Conservation (phyloP, 192 early-diverging fungal genomes). For the Coemansia sp. region DNA sequence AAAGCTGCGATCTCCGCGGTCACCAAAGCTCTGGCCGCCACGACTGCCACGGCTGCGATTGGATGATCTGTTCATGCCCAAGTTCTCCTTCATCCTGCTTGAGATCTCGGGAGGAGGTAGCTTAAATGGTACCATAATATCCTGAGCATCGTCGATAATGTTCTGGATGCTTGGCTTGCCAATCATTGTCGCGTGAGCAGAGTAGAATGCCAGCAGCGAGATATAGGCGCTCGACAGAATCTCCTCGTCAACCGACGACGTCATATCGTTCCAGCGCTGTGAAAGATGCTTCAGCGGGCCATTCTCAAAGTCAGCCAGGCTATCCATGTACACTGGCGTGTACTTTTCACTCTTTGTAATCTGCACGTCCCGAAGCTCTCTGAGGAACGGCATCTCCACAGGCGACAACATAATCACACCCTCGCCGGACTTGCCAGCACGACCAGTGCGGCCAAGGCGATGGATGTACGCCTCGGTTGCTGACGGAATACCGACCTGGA, state of each 20-base stretch:
- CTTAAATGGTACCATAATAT: conserved; percentile 30
- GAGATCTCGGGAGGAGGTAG: conserved; percentile 17
- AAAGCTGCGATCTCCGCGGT: conserved; percentile 3
- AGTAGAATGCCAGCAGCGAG: conserved; percentile 47
- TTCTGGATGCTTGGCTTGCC: conserved; percentile 15
- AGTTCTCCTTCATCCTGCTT: conserved; percentile 1
- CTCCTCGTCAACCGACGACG: conserved; percentile 19
- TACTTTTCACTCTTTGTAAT: conserved; percentile 53
- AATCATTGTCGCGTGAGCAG: conserved; percentile 11
- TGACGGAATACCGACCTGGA: conserved; percentile 85
- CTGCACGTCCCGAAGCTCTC: conserved; percentile 57
- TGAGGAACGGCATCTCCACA: conserved; percentile 74
- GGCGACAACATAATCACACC: conserved; percentile 78
- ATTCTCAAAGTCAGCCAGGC: conserved; percentile 18
- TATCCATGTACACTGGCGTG: conserved; percentile 24
- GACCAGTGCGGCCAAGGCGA: conserved; percentile 93
- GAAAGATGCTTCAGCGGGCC: conserved; percentile 26
- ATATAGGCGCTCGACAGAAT: conserved; percentile 45
- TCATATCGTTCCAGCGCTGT: conserved; percentile 25
- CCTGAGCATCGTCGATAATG: conserved; percentile 16
- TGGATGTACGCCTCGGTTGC: conserved; percentile 90
- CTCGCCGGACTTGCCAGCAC: conserved; percentile 88
- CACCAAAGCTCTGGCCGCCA: neutral
- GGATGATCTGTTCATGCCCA: neutral
- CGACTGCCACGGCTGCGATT: too few relatives aligned